Percentiles rank a stretch among this genome's conserved stretches.
phyloP scores from a whole-genome alignment of 139 green algal genomes.

The Chlamydomonas sp. region DNA sequence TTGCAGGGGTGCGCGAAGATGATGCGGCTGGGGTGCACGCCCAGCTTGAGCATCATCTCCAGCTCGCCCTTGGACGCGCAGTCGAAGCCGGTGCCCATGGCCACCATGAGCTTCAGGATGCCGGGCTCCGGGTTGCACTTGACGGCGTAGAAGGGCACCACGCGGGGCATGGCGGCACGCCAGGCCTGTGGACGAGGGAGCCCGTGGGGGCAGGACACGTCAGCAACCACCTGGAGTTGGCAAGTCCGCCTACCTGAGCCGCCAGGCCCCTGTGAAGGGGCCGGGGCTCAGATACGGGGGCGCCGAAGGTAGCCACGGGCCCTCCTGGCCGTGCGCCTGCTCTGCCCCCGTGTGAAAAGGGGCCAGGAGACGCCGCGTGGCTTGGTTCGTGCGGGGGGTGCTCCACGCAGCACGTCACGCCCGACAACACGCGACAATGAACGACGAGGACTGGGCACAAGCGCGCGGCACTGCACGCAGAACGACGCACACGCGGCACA shows the following conservation, averaged over 20 bases:
- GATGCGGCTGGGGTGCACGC: conserved; percentile 81
- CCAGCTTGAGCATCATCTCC: conserved; percentile 80
- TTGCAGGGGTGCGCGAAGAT: conserved; percentile 98
- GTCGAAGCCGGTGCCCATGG: conserved; percentile 95
- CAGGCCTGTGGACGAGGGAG: conserved; percentile 63
- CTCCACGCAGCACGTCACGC: neutral
- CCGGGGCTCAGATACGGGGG: conserved; percentile 13
- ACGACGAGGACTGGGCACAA: neutral
- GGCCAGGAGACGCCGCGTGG: conserved; percentile 41
- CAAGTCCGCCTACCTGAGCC: conserved; percentile 16
- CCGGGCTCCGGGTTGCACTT: conserved; percentile 95
- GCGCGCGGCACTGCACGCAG: neutral
- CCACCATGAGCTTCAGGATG: conserved; percentile 84
- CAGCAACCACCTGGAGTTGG: conserved; percentile 55
- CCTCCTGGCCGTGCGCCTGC: conserved; percentile 37
- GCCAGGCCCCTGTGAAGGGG: too few species aligned
- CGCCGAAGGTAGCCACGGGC: conserved; percentile 41
- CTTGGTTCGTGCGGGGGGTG: conserved; percentile 9
- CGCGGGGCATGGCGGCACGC: conserved; percentile 84
- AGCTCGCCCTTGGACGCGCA: conserved; percentile 92
- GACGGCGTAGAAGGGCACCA: conserved; percentile 94
- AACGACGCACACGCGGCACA: conserved; percentile 18
- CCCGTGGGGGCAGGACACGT: neutral
- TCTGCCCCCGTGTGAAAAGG: conserved; percentile 15
- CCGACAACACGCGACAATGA: neutral